Conservation (phyloP, 768 basidiomycete genomes). For the Mycena alexandri region DNA sequence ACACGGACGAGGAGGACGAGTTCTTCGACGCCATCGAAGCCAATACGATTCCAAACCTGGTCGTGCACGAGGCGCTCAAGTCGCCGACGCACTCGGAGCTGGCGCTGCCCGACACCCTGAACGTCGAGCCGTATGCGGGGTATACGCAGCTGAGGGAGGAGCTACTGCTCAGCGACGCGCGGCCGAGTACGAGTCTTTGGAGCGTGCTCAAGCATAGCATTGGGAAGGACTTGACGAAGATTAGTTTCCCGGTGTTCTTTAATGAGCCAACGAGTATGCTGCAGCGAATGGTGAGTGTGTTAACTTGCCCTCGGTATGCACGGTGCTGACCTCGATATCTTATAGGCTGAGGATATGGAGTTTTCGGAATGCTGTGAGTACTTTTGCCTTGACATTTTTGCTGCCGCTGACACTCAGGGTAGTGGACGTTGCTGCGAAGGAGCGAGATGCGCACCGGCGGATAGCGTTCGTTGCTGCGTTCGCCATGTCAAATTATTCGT, state of each 20-base stretch:
- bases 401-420: slow-evolving; percentile 18
- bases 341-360: slow-evolving; percentile 93
- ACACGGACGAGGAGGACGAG: slow-evolving; percentile 91
- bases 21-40: slow-evolving; percentile 97
- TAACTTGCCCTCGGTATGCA: slow-evolving; percentile 18
- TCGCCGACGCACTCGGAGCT: slow-evolving; percentile 54
- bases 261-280: slow-evolving; percentile 97
- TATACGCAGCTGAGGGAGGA: slow-evolving; percentile 73
- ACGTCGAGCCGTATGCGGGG: slow-evolving; percentile 66
- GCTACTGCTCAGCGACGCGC: slow-evolving; percentile 79
- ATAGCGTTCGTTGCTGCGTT: slow-evolving; percentile 96
- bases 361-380: slow-evolving; percentile 90
- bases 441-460: slow-evolving; percentile 81
- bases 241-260: slow-evolving; percentile 94
- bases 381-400: background rate
- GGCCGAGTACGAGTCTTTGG: slow-evolving; percentile 94
- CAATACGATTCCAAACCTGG: slow-evolving; percentile 80
- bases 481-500: slow-evolving; percentile 98
- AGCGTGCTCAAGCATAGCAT: slow-evolving; percentile 95
- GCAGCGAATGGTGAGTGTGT: slow-evolving; percentile 81
- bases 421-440: slow-evolving; percentile 89
- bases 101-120: slow-evolving; percentile 35
- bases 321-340: slow-evolving; percentile 40
- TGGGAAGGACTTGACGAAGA: slow-evolving; percentile 96
- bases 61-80: slow-evolving; percentile 74